These are phyloP conservation scores for Penicillium canariense DNA, from an alignment of 495 filamentous ascomycete genomes.

Conservation along the genomic window DNA sequence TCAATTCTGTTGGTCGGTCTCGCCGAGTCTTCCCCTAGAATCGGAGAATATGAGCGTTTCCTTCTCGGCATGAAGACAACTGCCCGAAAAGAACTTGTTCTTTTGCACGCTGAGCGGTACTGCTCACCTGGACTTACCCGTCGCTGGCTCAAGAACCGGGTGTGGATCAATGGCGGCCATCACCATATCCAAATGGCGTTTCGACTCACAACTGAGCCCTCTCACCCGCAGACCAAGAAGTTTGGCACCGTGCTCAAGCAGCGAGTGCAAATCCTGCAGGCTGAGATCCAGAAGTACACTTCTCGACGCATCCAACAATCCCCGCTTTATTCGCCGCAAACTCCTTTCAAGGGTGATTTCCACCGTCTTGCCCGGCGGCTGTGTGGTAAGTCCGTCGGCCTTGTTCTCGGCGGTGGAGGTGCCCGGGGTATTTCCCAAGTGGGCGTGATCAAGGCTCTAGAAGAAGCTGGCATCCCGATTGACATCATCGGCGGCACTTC, in stretches of 20 bases:
- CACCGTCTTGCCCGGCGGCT: conserved; percentile 87
- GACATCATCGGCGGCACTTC: conserved; percentile 96
- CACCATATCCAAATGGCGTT: conserved; percentile 98
- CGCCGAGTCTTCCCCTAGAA: conserved; percentile 82
- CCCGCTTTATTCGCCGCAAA: conserved; percentile 85
- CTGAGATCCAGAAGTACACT: conserved; percentile 97
- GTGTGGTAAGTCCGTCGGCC: conserved; percentile 89
- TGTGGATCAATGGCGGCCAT: conserved; percentile 99
- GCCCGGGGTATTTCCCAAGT: conserved; percentile 89
- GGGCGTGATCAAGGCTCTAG: conserved; percentile 89
- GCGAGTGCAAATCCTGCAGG: conserved; percentile 89
- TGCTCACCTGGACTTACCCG: conserved; percentile 79
- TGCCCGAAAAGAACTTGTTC: conserved; percentile 86
- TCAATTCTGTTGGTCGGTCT: conserved; percentile 90
- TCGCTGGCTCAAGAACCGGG: conserved; percentile 85
- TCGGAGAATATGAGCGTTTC: conserved; percentile 95
- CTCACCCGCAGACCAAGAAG: conserved; percentile 71
- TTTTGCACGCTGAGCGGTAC: conserved; percentile 91
- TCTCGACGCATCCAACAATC: conserved; percentile 80
- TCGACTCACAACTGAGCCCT: conserved; percentile 70
- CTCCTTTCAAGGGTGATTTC: conserved; percentile 94
- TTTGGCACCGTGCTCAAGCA: conserved; percentile 87
- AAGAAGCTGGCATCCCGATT: conserved; percentile 94
- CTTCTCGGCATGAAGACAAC: conserved; percentile 96
- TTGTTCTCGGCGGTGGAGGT: conserved; percentile 91